A percentile compares a stretch with the other conserved stretches of the same genome.
These are phyloP conservation scores for Lecanosticta acicola DNA, from an alignment of 2,329 filamentous ascomycete species.

Conservation along the genomic window DNA sequence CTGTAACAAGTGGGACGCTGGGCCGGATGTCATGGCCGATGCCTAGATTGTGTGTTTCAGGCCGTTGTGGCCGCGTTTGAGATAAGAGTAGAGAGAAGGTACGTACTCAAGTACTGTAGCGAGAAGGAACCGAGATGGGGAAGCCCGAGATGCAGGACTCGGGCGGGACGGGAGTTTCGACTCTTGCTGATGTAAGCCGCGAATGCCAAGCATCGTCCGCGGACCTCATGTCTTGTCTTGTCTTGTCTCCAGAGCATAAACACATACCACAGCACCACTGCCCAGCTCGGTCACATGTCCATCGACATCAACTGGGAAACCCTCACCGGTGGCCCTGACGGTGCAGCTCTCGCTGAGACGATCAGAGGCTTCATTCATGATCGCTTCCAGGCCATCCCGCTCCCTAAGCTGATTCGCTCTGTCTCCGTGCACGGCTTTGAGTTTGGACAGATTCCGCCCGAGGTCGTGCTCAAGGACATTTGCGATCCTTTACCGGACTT, in stretches of 20 bases:
- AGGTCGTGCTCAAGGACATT: conserved; percentile 91
- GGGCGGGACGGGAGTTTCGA: too few relatives aligned
- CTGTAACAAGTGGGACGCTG: too few relatives aligned
- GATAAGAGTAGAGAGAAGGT: too few relatives aligned
- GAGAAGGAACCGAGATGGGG: too few relatives aligned
- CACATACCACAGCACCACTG: too few relatives aligned
- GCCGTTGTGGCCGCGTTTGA: too few relatives aligned
- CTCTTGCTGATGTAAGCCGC: not conserved
- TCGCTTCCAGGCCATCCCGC: conserved; percentile 84
- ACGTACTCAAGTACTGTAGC: too few relatives aligned
- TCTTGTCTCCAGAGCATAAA: conserved; percentile 1
- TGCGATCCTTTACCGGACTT: conserved; percentile 94
- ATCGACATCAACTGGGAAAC: conserved; percentile 97
- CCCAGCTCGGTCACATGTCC: too few relatives aligned
- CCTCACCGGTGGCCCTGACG: conserved; percentile 83
- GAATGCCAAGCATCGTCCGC: too few relatives aligned
- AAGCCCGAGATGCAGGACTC: too few relatives aligned
- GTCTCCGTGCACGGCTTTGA: conserved; percentile 92
- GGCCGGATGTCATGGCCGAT: too few relatives aligned
- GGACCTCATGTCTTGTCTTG: not conserved
- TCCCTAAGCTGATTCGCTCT: conserved; percentile 94
- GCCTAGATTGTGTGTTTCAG: too few relatives aligned
- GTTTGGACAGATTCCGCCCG: conserved; percentile 76
- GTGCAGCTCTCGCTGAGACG: conserved; percentile 71
- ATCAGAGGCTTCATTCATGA: conserved; percentile 93